These are phyloP conservation scores for Gnaphalium uliginosum DNA, from an alignment of 129 eudicot genomes.

Conservation along the genomic window DNA sequence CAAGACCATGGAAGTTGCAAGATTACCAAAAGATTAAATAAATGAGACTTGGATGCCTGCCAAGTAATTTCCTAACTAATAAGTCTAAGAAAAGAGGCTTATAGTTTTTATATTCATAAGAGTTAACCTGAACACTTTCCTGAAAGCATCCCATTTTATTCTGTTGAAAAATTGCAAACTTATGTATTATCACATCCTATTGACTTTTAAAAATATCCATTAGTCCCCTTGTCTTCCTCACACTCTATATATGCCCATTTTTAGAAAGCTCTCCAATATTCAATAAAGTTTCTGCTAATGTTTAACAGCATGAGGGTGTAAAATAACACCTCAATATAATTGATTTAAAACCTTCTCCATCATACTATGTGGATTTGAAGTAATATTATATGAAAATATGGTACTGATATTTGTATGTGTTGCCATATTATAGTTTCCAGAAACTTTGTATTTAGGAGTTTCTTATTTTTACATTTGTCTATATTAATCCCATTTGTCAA, in stretches of 20 bases:
- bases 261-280: not conserved
- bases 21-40: not conserved
- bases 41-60: not conserved
- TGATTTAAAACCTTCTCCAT: not conserved
- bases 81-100: not conserved
- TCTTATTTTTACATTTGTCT: not conserved
- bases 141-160: not conserved
- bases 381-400: not conserved
- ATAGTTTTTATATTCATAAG: not conserved
- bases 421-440: constrained; percentile 3
- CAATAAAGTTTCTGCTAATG: not conserved
- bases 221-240: constrained; percentile 2
- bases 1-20: constrained; percentile 6
- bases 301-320: constrained; percentile 13
- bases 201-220: not conserved
- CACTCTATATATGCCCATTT: not conserved
- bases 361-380: not conserved
- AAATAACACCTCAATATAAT: constrained; percentile 1
- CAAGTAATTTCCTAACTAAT: not conserved
- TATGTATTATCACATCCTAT: not conserved
- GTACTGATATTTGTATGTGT: not conserved
- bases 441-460: not conserved
- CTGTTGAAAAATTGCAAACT: not conserved
- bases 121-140: not conserved
- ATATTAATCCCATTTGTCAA: not conserved